These are phyloP conservation scores for Phytophthora cactorum DNA, from an alignment of 352 stramenopile species.

Conservation along the genomic window DNA sequence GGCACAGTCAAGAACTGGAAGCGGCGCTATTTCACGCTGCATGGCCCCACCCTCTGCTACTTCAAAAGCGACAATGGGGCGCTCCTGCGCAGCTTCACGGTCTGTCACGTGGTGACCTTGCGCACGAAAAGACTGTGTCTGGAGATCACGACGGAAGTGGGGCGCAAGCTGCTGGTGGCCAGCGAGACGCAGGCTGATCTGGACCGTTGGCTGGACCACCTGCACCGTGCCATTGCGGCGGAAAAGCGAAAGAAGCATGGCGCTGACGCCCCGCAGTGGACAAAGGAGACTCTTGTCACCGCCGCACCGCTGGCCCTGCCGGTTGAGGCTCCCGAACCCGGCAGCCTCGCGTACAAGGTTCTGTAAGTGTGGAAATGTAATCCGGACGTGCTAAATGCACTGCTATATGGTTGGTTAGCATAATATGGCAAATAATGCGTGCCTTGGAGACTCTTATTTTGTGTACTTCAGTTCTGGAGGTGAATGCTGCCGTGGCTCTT, in stretches of 20 bases:
- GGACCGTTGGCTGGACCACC: constrained; percentile 67
- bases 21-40: constrained; percentile 80
- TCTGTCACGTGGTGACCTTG: constrained; percentile 74
- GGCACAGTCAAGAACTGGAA: constrained; percentile 88
- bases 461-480: background rate
- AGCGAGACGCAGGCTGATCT: constrained; percentile 73
- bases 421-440: constrained; percentile 11
- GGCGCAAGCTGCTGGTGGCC: constrained; percentile 75
- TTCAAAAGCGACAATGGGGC: constrained; percentile 85
- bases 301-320: constrained; percentile 18
- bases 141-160: constrained; percentile 77
- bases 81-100: constrained; percentile 65
- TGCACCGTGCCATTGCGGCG: constrained; percentile 61
- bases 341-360: constrained; percentile 35
- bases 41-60: constrained; percentile 79
- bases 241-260: constrained; percentile 51
- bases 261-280: constrained; percentile 7
- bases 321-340: constrained; percentile 5
- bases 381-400: background rate
- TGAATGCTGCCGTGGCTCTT: background rate
- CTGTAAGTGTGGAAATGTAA: constrained; percentile 16
- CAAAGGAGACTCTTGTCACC: background rate
- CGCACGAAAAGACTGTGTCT: constrained; percentile 75
- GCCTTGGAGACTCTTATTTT: background rate
- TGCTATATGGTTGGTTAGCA: constrained; percentile 5